Base-by-base conservation (phyloP, 495 filamentous ascomycete genomes). In the Penicillium waksmanii region DNA sequence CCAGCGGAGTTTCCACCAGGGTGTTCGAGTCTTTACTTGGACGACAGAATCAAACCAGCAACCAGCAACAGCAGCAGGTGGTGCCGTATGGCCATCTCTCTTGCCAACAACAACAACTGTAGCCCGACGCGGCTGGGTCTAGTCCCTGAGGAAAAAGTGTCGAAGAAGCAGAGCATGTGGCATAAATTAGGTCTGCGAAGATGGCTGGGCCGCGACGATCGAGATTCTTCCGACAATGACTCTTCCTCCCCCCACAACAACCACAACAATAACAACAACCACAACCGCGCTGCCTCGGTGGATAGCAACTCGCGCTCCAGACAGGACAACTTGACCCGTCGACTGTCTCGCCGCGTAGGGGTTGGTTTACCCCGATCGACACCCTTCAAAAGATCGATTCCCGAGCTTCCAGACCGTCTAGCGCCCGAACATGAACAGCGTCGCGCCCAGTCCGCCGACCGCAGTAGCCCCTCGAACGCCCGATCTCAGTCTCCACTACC, bases 321-420 rank as follows among this genome's bases (percentile, higher is more conserved):
- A 48, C 64, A 71, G 54, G 73, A 82, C 51, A 75, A 80, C 36
- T 53, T 84, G 25, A 77, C 76, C 25, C 78, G 87, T 53, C 82
- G 85, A 59, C 68, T 86, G 36, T 87, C 89, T 15, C 77, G 88
- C 60, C 87, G 82, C 60, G 92, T 92, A 1, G 85, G 94, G n/a
- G 89, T 91, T 10, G 88, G 87, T 15, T 76, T 96, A 40, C 91
- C 93, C 35, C 83, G 90, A 55, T 76, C 86, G 11, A 81, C 85
- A 52, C 93, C 90, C 4, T 91, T 93, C 73, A 89, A 87, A 71
- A 83, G 92, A 65, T 91, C 93, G 66, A 84, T 88, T 65, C 91
- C 90, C 23, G 93, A 96, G 71, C 81, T 80, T 57, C 81, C 91
- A 61, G 86, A 93, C 62, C 86, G 83, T 57, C 79, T 96, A 25